Base-by-base conservation (phyloP, 2,329 filamentous ascomycete genomes). In the Fusarium sp. region DNA sequence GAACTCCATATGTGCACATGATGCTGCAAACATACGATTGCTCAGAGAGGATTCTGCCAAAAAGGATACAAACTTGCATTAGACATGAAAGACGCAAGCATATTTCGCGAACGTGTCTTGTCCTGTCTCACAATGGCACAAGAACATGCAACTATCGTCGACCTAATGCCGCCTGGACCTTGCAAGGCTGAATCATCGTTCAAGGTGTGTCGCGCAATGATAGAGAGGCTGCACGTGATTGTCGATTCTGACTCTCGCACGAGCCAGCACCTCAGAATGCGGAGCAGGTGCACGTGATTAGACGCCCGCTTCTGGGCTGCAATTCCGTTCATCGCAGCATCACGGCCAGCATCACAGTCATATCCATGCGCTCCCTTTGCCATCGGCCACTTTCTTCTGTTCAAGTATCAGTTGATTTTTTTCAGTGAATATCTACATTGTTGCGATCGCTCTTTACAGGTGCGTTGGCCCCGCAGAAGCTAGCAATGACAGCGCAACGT, bases 401-500 rank as follows among this genome's bases (percentile, higher is more conserved):
- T 68, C 71, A 79, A 82, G 79, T 82, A 83, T 82, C 74, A 78
- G 79, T 83, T 83, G 80, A 77, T 73, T 77, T 77, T 76, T 65
- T 79, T 76, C 76, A 81, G 78, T 79, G 74, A 78, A 80, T 79
- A 81, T 78, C 67, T 73, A 74, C 70, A 71, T 67, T 71, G 70
- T 75, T 73, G 77, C 79, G 73, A 77, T 75, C 82, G 73, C 77
- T 82, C 78, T 71, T 81, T 81, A 74, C 77, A 78, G 82, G 79
- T 76, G 77, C 72, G 75, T 73, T 73, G 61, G 62, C 71, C 69
- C 65, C 67, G 59, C 58, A 65, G 56, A 54, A 57, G 64, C 60
- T 65, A 56, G 47, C 44, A 59, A 47, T 64, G 72, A 71, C 73
- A 74, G 50, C 65, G 62, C 74, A 74, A 73, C 75, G 66, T 75